Evolutionary conservation across 2,329 filamentous ascomycete species (phyloP), one percentile per base, ranked within the genome.

Genomic region (Coccinonectria pachysandricola): DNA sequence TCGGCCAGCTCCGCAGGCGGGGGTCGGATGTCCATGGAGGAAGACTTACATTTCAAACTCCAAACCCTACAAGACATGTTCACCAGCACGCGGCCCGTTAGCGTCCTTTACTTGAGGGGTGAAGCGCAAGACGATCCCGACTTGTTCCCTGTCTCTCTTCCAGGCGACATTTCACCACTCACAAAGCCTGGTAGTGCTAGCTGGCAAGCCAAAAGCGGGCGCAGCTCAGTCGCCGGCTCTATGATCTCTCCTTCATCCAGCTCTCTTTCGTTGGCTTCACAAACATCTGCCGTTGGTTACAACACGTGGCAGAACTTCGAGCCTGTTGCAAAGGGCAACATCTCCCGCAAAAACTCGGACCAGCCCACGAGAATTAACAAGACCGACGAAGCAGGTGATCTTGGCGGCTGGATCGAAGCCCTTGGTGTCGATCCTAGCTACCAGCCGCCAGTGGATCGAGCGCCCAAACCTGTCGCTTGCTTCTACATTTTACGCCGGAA

Each of bases 381-480:
- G 39, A 65, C 64, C 1, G 73, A 77, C 27, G 70, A 74, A 12
- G 60, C 71, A 18, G 78, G 78, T 7, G 73, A 69, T 13, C 60
- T 86, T 15, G 79, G 74, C 34, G 80, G 82, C 5, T 94, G 81
- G 77, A 91, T 96, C 36, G 86, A 95, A 50, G 85, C 86, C 1
- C 59, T 94, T 6, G 91, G 85, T 16, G 84, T 96, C n/a, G 91
- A 96, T 50, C 64, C 77, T 10, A 71, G 69, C 3, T 98, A 96
- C 50, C 74, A 79, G 31, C 79, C 91, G 22, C 87, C 87, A 1
- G 59, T 68, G 1, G 83, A 92, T 44, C 72, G 70, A 31, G 60
- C 67, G 7, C 62, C 75, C 12, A 92, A 84, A 52, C 59, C 68
- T 52, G 75, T 92, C 21, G 88, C 88, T 25, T 95, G 87, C 59